These are phyloP conservation scores for Kondoa malvinella DNA, from an alignment of 768 basidiomycete genomes.

Conservation along the genomic window DNA sequence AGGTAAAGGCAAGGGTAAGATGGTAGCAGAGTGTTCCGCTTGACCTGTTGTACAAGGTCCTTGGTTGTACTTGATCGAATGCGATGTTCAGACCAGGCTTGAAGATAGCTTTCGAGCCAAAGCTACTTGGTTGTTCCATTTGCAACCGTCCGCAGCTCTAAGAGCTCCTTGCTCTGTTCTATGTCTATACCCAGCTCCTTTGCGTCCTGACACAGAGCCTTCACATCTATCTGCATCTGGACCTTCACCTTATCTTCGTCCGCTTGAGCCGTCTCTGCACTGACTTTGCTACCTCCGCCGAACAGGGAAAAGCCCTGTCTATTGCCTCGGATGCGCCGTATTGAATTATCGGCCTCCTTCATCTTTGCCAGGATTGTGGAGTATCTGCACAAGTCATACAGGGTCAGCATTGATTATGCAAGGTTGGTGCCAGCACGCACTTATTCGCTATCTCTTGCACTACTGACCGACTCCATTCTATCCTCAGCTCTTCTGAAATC, in stretches of 20 bases:
- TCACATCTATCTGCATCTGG: conserved; percentile 76
- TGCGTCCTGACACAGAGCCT: conserved; percentile 65
- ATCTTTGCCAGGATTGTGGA: conserved; percentile 60
- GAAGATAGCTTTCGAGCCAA: background rate
- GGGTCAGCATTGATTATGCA: background rate
- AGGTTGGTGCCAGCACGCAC: conserved; percentile 20
- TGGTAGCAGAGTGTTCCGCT: background rate
- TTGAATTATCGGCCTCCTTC: conserved; percentile 80
- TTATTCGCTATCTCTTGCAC: conserved; percentile 30
- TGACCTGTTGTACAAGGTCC: background rate
- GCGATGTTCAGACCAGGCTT: background rate
- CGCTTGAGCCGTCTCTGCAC: conserved; percentile 61
- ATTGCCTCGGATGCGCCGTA: conserved; percentile 70
- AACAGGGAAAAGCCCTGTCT: conserved; percentile 61
- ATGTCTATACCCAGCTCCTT: conserved; percentile 50
- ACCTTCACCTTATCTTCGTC: conserved; percentile 65
- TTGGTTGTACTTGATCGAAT: background rate
- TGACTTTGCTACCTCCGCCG: conserved; percentile 37
- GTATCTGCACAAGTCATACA: conserved; percentile 49
- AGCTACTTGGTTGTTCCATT: conserved; percentile 15
- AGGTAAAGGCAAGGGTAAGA: background rate
- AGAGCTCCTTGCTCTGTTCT: conserved; percentile 27
- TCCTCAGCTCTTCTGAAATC: conserved; percentile 42
- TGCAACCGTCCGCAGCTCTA: conserved; percentile 28
- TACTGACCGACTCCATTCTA: conserved; percentile 27